phyloP scores from a whole-genome alignment of 768 basidiomycete genomes.

The Daedaleopsis sinensis region DNA sequence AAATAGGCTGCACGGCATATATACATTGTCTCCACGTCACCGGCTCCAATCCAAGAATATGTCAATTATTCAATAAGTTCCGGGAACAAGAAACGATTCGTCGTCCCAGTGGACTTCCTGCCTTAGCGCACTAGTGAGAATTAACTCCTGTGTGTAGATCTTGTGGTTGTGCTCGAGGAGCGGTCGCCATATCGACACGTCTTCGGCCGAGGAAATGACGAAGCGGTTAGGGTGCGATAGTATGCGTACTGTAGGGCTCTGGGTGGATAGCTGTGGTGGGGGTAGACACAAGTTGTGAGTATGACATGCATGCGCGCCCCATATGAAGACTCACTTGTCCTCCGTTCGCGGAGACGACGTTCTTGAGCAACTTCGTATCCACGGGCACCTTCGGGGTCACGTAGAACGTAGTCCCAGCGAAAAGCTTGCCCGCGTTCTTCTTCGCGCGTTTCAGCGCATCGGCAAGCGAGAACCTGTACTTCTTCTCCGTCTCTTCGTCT shows the following conservation, averaged over 20 bases:
- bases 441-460: slow-evolving; percentile 65
- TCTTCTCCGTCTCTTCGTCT: slow-evolving; percentile 66
- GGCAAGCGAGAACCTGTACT: slow-evolving; percentile 64
- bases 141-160: slow-evolving; percentile 72
- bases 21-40: too few species aligned
- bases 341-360: slow-evolving; percentile 69
- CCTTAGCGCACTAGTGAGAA: slow-evolving; percentile 63
- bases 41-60: background rate
- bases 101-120: slow-evolving; percentile 72
- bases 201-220: slow-evolving; percentile 69
- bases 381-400: slow-evolving; percentile 67
- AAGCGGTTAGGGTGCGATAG: slow-evolving; percentile 53
- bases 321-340: slow-evolving; percentile 57
- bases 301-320: background rate
- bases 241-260: slow-evolving; percentile 57
- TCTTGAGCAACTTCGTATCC: slow-evolving; percentile 63
- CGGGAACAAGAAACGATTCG: slow-evolving; percentile 1
- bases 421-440: slow-evolving; percentile 52
- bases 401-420: slow-evolving; percentile 72
- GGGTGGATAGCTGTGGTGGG: slow-evolving; percentile 41
- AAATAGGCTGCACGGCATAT: background rate
- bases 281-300: background rate
- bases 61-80: slow-evolving; percentile 2
- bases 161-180: slow-evolving; percentile 51
- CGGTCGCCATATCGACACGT: slow-evolving; percentile 67